These are phyloP conservation scores for Porodaedalea pini DNA, from an alignment of 1,284 basidiomycete species.

Conservation along the genomic window DNA sequence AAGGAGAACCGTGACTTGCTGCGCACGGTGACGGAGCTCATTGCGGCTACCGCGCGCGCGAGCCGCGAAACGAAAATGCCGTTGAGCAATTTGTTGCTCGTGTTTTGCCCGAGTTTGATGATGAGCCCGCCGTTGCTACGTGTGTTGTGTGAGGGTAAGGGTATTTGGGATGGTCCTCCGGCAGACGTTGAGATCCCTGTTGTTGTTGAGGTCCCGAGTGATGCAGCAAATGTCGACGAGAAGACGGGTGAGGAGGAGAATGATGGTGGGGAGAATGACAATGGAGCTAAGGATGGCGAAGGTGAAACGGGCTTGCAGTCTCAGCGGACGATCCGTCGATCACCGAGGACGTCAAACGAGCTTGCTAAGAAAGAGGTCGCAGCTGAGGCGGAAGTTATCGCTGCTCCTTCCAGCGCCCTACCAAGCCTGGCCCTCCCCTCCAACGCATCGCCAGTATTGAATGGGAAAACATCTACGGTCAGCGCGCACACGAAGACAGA, in stretches of 20 bases:
- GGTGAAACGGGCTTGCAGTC: not conserved
- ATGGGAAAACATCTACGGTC: not conserved
- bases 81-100: slow-evolving; percentile 71
- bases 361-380: not conserved
- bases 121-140: slow-evolving; percentile 75
- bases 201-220: not conserved
- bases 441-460: not conserved
- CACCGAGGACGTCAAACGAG: not conserved
- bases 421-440: not conserved
- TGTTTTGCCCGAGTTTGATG: slow-evolving; percentile 77
- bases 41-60: slow-evolving; percentile 60
- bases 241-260: not conserved
- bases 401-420: not conserved
- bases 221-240: not conserved
- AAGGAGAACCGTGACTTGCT: slow-evolving; percentile 70
- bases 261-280: not conserved
- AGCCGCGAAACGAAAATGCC: slow-evolving; percentile 80
- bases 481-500: slow-evolving; percentile 8
- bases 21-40: slow-evolving; percentile 68
- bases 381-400: not conserved
- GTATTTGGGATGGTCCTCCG: slow-evolving; percentile 51
- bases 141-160: slow-evolving; percentile 66
- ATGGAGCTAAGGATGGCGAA: not conserved
- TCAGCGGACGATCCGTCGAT: slow-evolving; percentile 3
- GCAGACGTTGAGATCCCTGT: slow-evolving; percentile 8